Evolutionary conservation across 83 land plant genomes (phyloP), one percentile per base, ranked within the genome.

Genomic region (Diphasiastrum complanatum): DNA sequence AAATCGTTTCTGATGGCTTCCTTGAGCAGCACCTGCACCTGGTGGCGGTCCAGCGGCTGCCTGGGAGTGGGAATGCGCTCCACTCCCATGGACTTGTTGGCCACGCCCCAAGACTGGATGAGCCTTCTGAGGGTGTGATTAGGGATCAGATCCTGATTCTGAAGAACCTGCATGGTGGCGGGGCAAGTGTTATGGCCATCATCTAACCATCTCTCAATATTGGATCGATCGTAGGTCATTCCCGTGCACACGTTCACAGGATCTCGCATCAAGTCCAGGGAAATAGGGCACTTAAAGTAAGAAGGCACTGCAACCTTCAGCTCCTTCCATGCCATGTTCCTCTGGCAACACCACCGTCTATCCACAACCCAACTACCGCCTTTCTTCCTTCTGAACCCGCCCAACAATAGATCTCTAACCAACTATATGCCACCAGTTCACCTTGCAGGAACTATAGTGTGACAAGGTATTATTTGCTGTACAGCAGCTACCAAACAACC

Each of bases 241-340:
- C 86, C 86, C 20, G 86, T 83, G 70, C 75, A 66, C 2, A 79
- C 63, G 51, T 76, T 75, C 34, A 83, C 86, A 29, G 86, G 86
- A 5, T 83, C 82, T 18, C 64, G 65, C 86, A 83, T 83, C 28
- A 83, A 67, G 60, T 83, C 86, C 19, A 83, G 78, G 0, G 86
- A 79, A 12, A 83, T 83, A 25, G 86, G 86, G 60, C 86, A 83
- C 47, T 72, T 55, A 73, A 83, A 83, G 45, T 54, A 67, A 43
- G 74, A 57, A n/a, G 85, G 85, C 1, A 81, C 66, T 32, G 76
- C 45, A 2, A 75, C 29, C 46, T 29, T 53, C 33, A 75, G 59
- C 1, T 74, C 70, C 0, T 71, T 72, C 4, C 26, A 55, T 6
- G 28, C 34, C 70, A n/a, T n/a, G n/a, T n/a, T n/a, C n/a, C n/a